Conservation (phyloP, 73 alveolate species). For the Tetrahymena borealis region DNA sequence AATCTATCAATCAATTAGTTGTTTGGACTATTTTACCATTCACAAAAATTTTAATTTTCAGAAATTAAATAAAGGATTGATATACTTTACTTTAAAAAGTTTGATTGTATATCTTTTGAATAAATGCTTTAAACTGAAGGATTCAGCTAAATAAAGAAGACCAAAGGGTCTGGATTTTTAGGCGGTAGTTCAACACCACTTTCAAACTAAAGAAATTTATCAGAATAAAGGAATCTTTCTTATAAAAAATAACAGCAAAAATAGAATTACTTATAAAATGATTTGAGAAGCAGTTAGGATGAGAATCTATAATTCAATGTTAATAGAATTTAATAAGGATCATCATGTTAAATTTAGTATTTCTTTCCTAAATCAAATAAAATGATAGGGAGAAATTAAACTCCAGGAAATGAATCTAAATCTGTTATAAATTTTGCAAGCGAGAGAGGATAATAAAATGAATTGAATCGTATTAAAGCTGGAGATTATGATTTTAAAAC, state of each 20-base stretch:
- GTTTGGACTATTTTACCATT: background rate
- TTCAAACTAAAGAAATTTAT: background rate
- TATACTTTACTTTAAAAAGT: background rate
- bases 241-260: background rate
- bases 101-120: background rate
- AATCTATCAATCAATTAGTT: background rate
- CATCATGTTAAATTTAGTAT: background rate
- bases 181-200: background rate
- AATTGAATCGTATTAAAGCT: background rate
- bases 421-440: background rate
- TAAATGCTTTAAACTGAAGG: background rate
- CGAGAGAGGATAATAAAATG: background rate
- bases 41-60: background rate
- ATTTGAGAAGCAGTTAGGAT: background rate
- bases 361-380: background rate
- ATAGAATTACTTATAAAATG: background rate
- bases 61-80: background rate
- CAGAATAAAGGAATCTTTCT: background rate
- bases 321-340: background rate
- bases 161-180: background rate
- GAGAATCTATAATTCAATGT: background rate
- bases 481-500: background rate
- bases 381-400: background rate
- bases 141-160: background rate
- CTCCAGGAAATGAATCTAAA: background rate